These are phyloP conservation scores for Mycena sp. DNA, from an alignment of 1,284 basidiomycete species.

Conservation along the genomic window DNA sequence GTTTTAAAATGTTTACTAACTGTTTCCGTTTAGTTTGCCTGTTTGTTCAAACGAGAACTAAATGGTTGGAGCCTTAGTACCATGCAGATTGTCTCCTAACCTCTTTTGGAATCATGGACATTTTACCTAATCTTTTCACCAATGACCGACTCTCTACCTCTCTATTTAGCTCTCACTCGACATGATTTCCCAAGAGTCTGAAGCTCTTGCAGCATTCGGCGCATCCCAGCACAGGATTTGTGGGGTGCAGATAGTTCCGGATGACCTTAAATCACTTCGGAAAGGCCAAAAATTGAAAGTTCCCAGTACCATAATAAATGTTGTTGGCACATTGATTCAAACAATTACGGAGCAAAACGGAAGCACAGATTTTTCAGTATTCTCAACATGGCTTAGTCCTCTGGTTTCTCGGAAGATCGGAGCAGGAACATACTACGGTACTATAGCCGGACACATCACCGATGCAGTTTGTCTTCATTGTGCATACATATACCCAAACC, in stretches of 20 bases:
- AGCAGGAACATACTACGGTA: not conserved
- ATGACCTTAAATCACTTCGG: not conserved
- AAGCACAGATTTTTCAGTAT: slow-evolving; percentile 2
- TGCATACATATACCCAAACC: too few species aligned
- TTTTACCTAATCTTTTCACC: too few species aligned
- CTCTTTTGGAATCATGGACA: too few species aligned
- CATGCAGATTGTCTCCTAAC: too few species aligned
- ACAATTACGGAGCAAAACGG: not conserved
- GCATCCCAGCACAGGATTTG: not conserved
- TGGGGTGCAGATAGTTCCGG: not conserved
- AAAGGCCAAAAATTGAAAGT: not conserved
- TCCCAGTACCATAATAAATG: slow-evolving; percentile 2
- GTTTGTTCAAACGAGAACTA: too few species aligned
- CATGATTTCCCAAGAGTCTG: too few species aligned
- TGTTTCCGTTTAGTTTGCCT: too few species aligned
- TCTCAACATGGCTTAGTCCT: slow-evolving; percentile 17
- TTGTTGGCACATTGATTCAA: slow-evolving; percentile 8
- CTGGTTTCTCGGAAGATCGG: slow-evolving; percentile 2
- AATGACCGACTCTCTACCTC: too few species aligned
- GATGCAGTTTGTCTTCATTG: slow-evolving; percentile 2
- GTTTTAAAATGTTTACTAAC: too few species aligned
- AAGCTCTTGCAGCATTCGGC: not conserved
- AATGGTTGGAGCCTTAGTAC: too few species aligned
- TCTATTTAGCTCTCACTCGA: too few species aligned
- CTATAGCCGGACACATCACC: not conserved